Conservation (phyloP, 176 grass and related monocot genomes). For the Musa schizocarpa region DNA sequence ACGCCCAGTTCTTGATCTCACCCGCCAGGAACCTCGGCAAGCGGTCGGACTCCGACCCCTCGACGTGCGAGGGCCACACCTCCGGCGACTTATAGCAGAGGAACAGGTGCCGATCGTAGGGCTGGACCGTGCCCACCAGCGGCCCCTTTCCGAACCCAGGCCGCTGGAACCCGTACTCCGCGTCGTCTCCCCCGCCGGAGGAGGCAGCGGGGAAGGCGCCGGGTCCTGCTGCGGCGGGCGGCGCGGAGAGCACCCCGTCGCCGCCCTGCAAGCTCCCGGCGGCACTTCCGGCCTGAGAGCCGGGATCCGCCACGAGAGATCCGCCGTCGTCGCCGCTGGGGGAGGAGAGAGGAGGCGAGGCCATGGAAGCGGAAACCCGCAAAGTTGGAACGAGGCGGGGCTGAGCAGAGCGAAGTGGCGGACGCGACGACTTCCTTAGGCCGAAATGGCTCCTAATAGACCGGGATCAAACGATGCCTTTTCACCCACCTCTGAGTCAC, state of each 20-base stretch:
- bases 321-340: background rate
- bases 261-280: slow-evolving; percentile 5
- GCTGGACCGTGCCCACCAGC: slow-evolving; percentile 16
- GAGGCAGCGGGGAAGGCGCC: background rate
- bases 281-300: background rate
- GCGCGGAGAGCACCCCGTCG: background rate
- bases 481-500: no score
- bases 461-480: no score
- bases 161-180: slow-evolving; percentile 8
- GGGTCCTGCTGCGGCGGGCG: background rate
- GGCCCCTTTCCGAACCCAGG: background rate
- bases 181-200: background rate
- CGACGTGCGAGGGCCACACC: slow-evolving; percentile 11
- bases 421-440: background rate
- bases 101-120: slow-evolving; percentile 21
- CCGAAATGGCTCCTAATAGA: no score
- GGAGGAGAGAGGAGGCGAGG: background rate
- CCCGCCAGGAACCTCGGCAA: slow-evolving; percentile 5
- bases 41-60: slow-evolving; percentile 15
- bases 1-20: slow-evolving; percentile 2
- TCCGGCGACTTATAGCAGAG: slow-evolving; percentile 23
- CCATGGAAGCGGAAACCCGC: background rate
- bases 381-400: background rate
- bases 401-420: background rate
- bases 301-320: background rate